Percentiles rank a stretch among this genome's conserved stretches.
phyloP scores from a whole-genome alignment of 768 basidiomycete genomes.

The Holtermanniella nyarrowii region DNA sequence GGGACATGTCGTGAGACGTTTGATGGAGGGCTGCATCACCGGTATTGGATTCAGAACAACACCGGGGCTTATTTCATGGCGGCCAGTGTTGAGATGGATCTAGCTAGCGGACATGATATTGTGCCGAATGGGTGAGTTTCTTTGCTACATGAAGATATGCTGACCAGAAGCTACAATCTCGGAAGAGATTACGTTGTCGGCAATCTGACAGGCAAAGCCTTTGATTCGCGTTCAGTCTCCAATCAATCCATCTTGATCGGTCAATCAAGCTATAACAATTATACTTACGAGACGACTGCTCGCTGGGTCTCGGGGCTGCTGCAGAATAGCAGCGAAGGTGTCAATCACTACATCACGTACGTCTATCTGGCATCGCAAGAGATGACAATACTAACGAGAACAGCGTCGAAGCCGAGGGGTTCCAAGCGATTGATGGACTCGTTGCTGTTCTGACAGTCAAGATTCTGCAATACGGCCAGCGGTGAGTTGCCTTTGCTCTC shows the following conservation, averaged over 20 bases:
- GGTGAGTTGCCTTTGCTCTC: constrained; percentile 8
- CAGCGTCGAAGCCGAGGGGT: constrained; percentile 23
- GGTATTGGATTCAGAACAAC: constrained; percentile 76
- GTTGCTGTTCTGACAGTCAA: constrained; percentile 67
- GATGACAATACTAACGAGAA: background rate
- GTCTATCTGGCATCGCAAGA: background rate
- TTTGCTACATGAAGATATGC: background rate
- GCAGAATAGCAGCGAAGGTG: constrained; percentile 51
- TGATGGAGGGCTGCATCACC: constrained; percentile 74
- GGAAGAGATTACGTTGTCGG: constrained; percentile 80
- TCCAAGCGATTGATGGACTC: constrained; percentile 60
- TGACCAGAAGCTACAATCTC: constrained; percentile 54
- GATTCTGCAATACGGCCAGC: constrained; percentile 44
- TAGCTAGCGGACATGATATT: constrained; percentile 58
- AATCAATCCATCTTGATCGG: constrained; percentile 56
- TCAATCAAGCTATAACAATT: constrained; percentile 54
- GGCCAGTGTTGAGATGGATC: constrained; percentile 25
- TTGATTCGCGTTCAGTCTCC: constrained; percentile 42
- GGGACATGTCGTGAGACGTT: constrained; percentile 80
- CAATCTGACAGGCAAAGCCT: constrained; percentile 52
- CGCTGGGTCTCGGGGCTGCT: constrained; percentile 61
- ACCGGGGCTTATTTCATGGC: constrained; percentile 37
- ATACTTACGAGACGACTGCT: constrained; percentile 62
- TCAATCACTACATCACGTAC: constrained; percentile 41
- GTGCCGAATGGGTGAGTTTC: constrained; percentile 53